Conservation (phyloP, 2,329 filamentous ascomycete species). For the Epichloe aotearoae region DNA sequence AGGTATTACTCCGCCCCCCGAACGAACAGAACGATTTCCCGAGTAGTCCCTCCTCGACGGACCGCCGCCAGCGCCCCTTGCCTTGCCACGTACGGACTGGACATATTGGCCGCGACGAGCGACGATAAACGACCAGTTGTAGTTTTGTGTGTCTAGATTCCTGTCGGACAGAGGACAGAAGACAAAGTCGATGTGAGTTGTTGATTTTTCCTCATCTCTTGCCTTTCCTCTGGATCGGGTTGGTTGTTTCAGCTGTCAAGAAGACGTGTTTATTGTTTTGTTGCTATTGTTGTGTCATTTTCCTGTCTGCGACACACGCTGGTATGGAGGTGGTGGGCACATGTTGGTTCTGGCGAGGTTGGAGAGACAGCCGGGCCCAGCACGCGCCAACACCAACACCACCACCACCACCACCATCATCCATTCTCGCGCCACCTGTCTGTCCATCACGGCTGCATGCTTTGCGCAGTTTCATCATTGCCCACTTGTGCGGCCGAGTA, state of each 20-base stretch:
- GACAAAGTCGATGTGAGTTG: background rate
- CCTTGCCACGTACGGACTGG: too few relatives aligned
- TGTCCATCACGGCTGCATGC: background rate
- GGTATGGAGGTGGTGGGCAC: slow-evolving; percentile 1
- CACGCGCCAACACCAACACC: background rate
- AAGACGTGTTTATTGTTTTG: background rate
- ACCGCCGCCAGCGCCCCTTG: background rate
- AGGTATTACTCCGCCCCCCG: background rate
- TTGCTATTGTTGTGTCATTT: slow-evolving; percentile 3
- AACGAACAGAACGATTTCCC: background rate
- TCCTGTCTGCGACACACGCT: slow-evolving; percentile 3
- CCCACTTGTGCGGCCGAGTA: too few relatives aligned
- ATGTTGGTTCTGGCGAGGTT: background rate
- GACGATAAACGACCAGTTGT: too few relatives aligned
- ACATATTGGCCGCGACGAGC: too few relatives aligned
- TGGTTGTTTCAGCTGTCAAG: background rate
- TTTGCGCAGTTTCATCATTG: too few relatives aligned
- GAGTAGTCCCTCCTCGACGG: background rate
- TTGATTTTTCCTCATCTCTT: background rate
- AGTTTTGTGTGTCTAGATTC: too few relatives aligned
- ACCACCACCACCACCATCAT: too few relatives aligned
- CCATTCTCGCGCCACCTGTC: background rate
- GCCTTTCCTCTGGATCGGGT: background rate
- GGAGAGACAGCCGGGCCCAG: background rate
- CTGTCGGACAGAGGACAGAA: background rate